Evolutionary conservation across 164 flowering plant species (phyloP).

Genomic region (Chloranthus sessilifolius): DNA sequence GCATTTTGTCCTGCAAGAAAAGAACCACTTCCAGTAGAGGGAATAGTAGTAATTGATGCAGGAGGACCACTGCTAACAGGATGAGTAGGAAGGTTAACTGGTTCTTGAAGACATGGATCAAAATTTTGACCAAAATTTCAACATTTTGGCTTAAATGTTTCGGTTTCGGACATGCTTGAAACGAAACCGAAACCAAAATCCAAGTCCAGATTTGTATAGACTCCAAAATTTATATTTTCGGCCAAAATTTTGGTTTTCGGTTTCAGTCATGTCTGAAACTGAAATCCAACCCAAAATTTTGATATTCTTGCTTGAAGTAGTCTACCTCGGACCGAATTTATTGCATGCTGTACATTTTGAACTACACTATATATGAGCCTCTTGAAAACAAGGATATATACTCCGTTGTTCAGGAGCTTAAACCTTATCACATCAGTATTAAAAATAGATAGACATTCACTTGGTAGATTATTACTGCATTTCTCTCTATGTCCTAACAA

Average conservation of each 20-base stretch:
- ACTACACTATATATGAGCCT: constrained; percentile 37
- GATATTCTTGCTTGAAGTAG: constrained; percentile 33
- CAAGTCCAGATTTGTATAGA: no score
- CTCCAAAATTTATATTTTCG: no score
- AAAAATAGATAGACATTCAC: constrained; percentile 23
- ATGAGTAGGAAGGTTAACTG: constrained; percentile 47
- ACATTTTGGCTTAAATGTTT: no score
- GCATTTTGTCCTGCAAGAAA: constrained; percentile 41
- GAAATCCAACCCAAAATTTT: no score
- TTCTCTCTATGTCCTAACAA: constrained; percentile 10
- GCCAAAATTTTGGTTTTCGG: no score
- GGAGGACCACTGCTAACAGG: constrained; percentile 28
- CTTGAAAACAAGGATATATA: constrained; percentile 12
- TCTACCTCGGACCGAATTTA: constrained; percentile 44
- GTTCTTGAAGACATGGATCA: no score
- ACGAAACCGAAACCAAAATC: no score
- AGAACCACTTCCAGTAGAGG: constrained; percentile 45
- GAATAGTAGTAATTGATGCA: constrained; percentile 22
- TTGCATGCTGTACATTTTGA: constrained; percentile 18
- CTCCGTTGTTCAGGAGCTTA: constrained; percentile 7
- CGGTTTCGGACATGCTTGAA: no score
- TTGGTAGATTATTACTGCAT: constrained; percentile 8
- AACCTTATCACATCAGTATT: neutral
- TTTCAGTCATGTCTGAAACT: no score
- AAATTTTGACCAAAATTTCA: no score